phyloP scores from a whole-genome alignment of 805 yeast genomes.

The Wickerhamiella musiphila region DNA sequence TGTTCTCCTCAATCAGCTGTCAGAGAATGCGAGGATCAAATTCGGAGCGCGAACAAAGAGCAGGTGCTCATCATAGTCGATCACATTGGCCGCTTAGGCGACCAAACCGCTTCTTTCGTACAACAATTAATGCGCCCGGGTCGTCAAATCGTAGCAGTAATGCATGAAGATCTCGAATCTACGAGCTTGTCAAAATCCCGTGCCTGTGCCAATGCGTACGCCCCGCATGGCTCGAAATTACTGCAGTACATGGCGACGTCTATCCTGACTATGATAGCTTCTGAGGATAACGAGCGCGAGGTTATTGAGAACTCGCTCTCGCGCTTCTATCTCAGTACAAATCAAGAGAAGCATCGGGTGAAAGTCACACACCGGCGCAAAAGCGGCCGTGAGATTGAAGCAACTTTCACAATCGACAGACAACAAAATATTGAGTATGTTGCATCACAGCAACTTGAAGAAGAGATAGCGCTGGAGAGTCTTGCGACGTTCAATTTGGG shows the following conservation, averaged over 20 bases:
- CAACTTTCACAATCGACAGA: conserved; percentile 34
- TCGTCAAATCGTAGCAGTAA: conserved; percentile 9
- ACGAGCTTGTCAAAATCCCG: too few species aligned
- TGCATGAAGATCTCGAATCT: conserved; percentile 9
- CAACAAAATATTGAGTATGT: conserved; percentile 28
- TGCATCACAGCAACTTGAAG: conserved; percentile 17
- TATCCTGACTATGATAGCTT: conserved; percentile 44
- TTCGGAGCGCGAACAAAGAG: too few species aligned
- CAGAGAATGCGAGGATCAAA: too few species aligned
- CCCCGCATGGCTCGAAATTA: conserved; percentile 36
- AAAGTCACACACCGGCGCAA: conserved; percentile 54
- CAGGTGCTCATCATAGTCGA: too few species aligned
- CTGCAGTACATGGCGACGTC: conserved; percentile 60
- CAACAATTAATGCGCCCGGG: conserved; percentile 31
- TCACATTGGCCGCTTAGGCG: conserved; percentile 46
- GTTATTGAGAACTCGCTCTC: conserved; percentile 28
- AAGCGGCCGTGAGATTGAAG: conserved; percentile 61
- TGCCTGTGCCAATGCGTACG: conserved; percentile 24
- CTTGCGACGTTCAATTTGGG: conserved; percentile 78
- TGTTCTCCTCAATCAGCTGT: too few species aligned
- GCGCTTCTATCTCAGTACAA: conserved; percentile 17
- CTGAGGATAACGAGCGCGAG: conserved; percentile 9
- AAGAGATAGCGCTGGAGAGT: conserved; percentile 41
- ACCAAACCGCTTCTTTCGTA: conserved; percentile 33
- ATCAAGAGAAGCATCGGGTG: conserved; percentile 33